Conservation (phyloP, 495 filamentous ascomycete species). For the Glonium stellatum region DNA sequence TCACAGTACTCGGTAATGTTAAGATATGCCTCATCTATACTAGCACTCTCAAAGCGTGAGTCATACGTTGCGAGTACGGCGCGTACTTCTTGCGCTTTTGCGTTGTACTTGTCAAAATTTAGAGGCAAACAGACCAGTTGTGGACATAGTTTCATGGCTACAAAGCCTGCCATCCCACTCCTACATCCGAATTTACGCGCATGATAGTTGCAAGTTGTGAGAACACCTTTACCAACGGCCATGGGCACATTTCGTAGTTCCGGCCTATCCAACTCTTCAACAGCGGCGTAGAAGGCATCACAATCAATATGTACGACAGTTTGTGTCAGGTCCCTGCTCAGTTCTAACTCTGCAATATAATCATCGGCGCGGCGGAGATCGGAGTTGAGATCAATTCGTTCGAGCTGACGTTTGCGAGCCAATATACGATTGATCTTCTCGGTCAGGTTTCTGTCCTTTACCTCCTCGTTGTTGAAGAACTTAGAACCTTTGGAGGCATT, state of each 20-base stretch:
- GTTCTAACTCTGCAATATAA: slow-evolving; percentile 71
- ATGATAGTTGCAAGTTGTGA: slow-evolving; percentile 92
- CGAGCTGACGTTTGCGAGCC: slow-evolving; percentile 66
- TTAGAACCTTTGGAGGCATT: slow-evolving; percentile 95
- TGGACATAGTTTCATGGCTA: slow-evolving; percentile 90
- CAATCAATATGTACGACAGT: slow-evolving; percentile 89
- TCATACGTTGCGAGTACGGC: slow-evolving; percentile 80
- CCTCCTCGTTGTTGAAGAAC: slow-evolving; percentile 90
- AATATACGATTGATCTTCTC: slow-evolving; percentile 79
- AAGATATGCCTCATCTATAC: slow-evolving; percentile 92
- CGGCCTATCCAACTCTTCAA: slow-evolving; percentile 85
- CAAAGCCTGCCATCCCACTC: slow-evolving; percentile 92
- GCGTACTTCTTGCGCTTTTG: slow-evolving; percentile 84
- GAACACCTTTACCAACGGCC: slow-evolving; percentile 84
- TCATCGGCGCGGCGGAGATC: slow-evolving; percentile 75
- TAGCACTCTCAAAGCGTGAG: slow-evolving; percentile 81
- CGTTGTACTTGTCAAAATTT: slow-evolving; percentile 85
- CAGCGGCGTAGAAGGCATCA: slow-evolving; percentile 95
- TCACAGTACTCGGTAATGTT: slow-evolving; percentile 87
- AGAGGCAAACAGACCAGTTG: slow-evolving; percentile 72
- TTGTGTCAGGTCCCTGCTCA: slow-evolving; percentile 73
- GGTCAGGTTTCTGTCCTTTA: slow-evolving; percentile 72
- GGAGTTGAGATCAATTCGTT: slow-evolving; percentile 63
- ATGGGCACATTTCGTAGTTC: slow-evolving; percentile 86
- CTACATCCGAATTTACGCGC: slow-evolving; percentile 85